Conservation (phyloP, 768 basidiomycete species). For the Russula olivacea region DNA sequence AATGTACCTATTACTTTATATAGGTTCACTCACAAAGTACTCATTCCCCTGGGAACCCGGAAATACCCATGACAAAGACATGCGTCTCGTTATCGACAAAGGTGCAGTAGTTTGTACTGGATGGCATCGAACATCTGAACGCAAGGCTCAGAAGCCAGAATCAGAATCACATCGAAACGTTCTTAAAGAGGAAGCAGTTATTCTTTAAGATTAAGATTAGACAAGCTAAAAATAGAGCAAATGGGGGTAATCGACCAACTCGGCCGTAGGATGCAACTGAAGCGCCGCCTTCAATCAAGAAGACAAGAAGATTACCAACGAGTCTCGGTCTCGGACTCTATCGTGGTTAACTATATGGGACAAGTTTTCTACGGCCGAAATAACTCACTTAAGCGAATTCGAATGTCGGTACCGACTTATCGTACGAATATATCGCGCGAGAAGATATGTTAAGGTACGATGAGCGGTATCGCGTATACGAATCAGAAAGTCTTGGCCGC, state of each 20-base stretch:
- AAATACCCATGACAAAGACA: background rate
- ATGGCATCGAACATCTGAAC: background rate
- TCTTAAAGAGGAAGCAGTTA: background rate
- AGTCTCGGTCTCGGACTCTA: background rate
- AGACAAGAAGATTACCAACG: background rate
- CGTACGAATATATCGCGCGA: too few relatives aligned
- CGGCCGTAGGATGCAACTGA: background rate
- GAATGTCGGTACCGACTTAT: too few relatives aligned
- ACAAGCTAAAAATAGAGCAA: background rate
- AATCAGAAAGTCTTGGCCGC: too few relatives aligned
- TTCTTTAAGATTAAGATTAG: background rate
- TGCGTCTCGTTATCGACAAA: background rate
- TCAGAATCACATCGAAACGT: background rate
- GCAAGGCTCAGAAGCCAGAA: too few relatives aligned
- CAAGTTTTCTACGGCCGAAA: too few relatives aligned
- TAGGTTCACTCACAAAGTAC: background rate
- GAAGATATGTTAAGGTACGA: too few relatives aligned
- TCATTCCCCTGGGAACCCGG: background rate
- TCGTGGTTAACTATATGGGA: too few relatives aligned
- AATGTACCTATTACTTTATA: too few relatives aligned
- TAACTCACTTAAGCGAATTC: too few relatives aligned
- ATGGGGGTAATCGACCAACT: background rate
- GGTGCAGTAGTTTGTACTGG: background rate
- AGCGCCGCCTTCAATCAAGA: background rate
- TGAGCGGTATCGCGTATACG: too few relatives aligned